A percentile compares a stretch with the other conserved stretches of the same genome.
phyloP scores from a whole-genome alignment of 495 filamentous ascomycete species.

The Trichoderma virens region DNA sequence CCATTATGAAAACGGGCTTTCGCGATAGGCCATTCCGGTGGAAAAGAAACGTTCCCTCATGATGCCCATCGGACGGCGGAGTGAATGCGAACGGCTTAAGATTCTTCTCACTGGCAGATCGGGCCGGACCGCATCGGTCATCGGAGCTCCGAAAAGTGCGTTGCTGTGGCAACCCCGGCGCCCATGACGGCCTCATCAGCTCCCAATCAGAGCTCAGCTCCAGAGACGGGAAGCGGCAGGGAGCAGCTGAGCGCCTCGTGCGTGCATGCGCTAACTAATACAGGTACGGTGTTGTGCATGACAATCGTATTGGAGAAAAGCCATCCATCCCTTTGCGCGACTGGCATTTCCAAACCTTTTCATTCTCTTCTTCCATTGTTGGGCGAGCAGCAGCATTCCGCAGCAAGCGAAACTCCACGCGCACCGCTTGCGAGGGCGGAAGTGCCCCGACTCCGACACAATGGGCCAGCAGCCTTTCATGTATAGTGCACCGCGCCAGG shows the following conservation, averaged over 20 bases:
- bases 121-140: neutral
- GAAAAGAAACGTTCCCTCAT: neutral
- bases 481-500: constrained; percentile 47
- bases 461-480: constrained; percentile 61
- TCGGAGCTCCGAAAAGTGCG: constrained; percentile 5
- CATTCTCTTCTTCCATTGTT: neutral
- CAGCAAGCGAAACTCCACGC: neutral
- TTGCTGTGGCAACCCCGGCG: constrained; percentile 9
- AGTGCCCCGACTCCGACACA: neutral
- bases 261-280: neutral
- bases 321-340: neutral
- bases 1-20: neutral
- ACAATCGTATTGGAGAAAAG: neutral
- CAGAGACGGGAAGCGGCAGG: neutral
- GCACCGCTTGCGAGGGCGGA: neutral
- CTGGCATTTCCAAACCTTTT: neutral
- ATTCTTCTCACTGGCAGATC: neutral
- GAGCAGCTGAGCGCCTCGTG: neutral
- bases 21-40: neutral
- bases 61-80: neutral
- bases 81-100: no score
- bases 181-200: neutral
- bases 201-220: constrained; percentile 1
- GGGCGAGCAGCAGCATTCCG: neutral
- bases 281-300: neutral